Conservation (phyloP, 257 asterid genomes). For the Lantana camara region DNA sequence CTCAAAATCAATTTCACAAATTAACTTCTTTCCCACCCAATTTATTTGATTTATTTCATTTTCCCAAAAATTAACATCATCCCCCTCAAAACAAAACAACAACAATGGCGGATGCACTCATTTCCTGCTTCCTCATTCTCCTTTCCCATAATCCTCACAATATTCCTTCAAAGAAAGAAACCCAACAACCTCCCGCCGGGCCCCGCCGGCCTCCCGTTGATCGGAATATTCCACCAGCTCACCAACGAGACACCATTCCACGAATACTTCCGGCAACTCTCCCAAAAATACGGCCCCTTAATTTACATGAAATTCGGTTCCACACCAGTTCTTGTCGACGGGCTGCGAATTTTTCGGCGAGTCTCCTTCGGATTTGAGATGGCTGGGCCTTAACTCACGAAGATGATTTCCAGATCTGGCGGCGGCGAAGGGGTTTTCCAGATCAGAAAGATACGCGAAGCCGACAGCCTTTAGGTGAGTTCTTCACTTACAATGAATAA, state of each 20-base stretch:
- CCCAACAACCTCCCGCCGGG: not conserved
- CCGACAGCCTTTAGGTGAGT: too few relatives aligned
- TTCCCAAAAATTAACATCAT: too few relatives aligned
- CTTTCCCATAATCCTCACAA: not conserved
- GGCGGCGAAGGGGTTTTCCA: too few relatives aligned
- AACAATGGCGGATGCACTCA: not conserved
- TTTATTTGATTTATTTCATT: too few relatives aligned
- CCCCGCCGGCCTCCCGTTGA: not conserved
- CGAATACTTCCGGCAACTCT: not conserved
- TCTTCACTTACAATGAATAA: too few relatives aligned
- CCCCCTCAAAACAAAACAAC: not conserved
- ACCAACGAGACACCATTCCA: not conserved
- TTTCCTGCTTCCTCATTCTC: not conserved
- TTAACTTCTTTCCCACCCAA: too few relatives aligned
- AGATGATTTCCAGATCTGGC: too few relatives aligned
- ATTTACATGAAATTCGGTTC: not conserved
- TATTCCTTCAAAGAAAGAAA: not conserved
- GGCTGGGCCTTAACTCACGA: too few relatives aligned
- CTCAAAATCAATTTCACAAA: too few relatives aligned
- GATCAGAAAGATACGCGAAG: too few relatives aligned
- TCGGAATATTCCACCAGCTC: not conserved
- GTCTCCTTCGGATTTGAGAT: too few relatives aligned
- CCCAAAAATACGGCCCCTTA: not conserved
- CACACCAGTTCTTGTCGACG: not conserved
- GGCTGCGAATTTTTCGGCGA: too few relatives aligned